Evolutionary conservation across 202 grass and related monocot species (phyloP), one percentile per base, ranked within the genome.

Genomic region (Musa balbisiana): DNA sequence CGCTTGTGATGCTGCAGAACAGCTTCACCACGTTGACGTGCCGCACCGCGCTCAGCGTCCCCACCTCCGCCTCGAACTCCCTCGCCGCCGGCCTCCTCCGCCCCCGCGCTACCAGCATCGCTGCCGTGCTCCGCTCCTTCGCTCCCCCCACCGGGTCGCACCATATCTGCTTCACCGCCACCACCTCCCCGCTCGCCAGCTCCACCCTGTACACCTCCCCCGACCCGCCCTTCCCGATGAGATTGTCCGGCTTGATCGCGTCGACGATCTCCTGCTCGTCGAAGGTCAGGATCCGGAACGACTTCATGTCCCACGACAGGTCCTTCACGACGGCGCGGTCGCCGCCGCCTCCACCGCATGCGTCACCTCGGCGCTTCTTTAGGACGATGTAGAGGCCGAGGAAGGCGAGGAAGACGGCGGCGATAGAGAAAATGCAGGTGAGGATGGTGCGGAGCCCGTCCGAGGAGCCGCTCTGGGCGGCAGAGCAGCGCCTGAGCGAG

Each of bases 1-100:
- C 66, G 76, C 89, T 87, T 10, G 89, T 92, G 74, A 96, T 86
- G 87, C 92, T 90, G 80, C 92, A 92, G 51, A 90, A 82, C 5
- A 96, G 89, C 81, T 96, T 92, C 55, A 96, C 92, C 51, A 96
- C 89, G 83, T 96, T 96, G 19, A 96, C 83, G 67, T 96, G 92
- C 2, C 89, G 85, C 62, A 96, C 90, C 1, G 83, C 80, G 80
- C 92, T 96, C 49, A 92, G 82, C 24, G 92, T 96, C 9, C 85
- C 83, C 62, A 92, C 92, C 89, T 96, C 92, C 14, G 92, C 78
- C 54, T 90, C 92, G 86, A 96, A 96, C 74, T 96, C 92, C 9
- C 85, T 71, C 87, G 84, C 81, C 83, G 80, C 51, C 69, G 85
- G 83, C 17, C 82, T 51, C 27, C 82, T 58, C 10, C 81, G 75